A percentile compares a stretch with the other conserved stretches of the same genome.
These are phyloP conservation scores for Nemania abortiva DNA, from an alignment of 2,329 filamentous ascomycete genomes.

Conservation along the genomic window DNA sequence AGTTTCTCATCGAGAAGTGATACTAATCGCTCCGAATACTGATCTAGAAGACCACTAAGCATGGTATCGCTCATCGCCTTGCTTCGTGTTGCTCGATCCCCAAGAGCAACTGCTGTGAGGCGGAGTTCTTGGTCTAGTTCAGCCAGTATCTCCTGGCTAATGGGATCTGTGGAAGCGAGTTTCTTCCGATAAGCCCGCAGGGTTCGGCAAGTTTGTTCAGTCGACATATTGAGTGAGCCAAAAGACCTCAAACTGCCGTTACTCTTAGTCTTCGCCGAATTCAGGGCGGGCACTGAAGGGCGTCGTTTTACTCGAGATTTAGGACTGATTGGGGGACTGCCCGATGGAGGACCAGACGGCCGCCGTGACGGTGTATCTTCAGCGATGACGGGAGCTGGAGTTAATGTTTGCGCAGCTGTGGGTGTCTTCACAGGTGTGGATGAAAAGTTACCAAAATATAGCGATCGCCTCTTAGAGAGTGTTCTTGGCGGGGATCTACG, in stretches of 20 bases:
- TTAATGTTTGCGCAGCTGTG: slow-evolving; percentile 55
- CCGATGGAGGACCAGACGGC: slow-evolving; percentile 57
- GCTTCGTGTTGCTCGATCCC: slow-evolving; percentile 67
- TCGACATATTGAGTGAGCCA: slow-evolving; percentile 70
- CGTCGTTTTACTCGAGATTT: slow-evolving; percentile 61
- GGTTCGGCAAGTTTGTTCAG: slow-evolving; percentile 73
- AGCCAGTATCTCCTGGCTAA: slow-evolving; percentile 68
- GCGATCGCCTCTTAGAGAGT: slow-evolving; percentile 67
- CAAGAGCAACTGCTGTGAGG: slow-evolving; percentile 71
- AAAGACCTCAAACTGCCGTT: slow-evolving; percentile 63
- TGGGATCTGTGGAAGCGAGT: slow-evolving; percentile 66
- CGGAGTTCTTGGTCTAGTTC: slow-evolving; percentile 75
- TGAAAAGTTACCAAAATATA: slow-evolving; percentile 57
- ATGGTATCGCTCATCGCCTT: slow-evolving; percentile 68
- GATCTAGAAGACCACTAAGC: slow-evolving; percentile 75
- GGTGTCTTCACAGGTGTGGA: slow-evolving; percentile 56
- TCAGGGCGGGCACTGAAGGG: slow-evolving; percentile 67
- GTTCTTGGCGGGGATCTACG: slow-evolving; percentile 68
- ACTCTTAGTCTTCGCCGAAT: slow-evolving; percentile 63
- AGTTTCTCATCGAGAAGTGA: slow-evolving; percentile 80
- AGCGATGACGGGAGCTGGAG: slow-evolving; percentile 56
- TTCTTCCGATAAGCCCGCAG: slow-evolving; percentile 73
- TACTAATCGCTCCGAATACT: slow-evolving; percentile 80
- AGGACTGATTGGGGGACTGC: slow-evolving; percentile 64
- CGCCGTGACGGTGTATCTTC: slow-evolving; percentile 64